phyloP scores from a whole-genome alignment of 495 filamentous ascomycete species.

The Amorphotheca resinae region DNA sequence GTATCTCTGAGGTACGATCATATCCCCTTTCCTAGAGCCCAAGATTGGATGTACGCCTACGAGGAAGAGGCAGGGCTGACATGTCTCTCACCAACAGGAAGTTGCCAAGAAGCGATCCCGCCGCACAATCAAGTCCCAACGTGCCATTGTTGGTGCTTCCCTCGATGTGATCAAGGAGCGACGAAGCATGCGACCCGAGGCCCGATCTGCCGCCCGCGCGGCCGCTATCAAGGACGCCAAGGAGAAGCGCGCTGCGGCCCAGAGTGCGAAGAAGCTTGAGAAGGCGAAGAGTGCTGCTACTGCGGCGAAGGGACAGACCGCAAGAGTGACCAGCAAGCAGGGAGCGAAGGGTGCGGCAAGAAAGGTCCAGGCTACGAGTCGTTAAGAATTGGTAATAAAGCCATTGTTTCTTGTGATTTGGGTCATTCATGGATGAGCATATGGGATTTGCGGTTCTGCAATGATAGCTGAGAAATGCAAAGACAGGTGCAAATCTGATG shows the following conservation, averaged over 20 bases:
- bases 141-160: conserved; percentile 96
- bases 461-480: conserved; percentile 21
- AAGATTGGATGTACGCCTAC: background rate
- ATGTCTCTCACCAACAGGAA: conserved; percentile 51
- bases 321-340: conserved; percentile 87
- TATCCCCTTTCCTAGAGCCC: background rate
- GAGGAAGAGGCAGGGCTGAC: conserved; percentile 4
- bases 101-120: conserved; percentile 98
- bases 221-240: conserved; percentile 91
- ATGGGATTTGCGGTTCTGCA: conserved; percentile 18
- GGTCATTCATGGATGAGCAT: conserved; percentile 22
- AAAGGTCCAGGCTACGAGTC: conserved; percentile 79
- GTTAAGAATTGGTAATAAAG: conserved; percentile 38
- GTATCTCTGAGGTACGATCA: conserved; percentile 93
- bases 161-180: conserved; percentile 99
- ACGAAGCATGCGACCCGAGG: conserved; percentile 83
- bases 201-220: conserved; percentile 79
- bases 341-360: conserved; percentile 79
- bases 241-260: conserved; percentile 83
- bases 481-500: conserved; percentile 5
- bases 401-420: conserved; percentile 15
- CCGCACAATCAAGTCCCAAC: conserved; percentile 96
- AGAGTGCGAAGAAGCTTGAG: conserved; percentile 93
- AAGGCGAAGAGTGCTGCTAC: conserved; percentile 87
- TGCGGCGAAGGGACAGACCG: conserved; percentile 60